These are phyloP conservation scores for Adansonia gregorii DNA, from an alignment of 441 rosid species.

Conservation along the genomic window DNA sequence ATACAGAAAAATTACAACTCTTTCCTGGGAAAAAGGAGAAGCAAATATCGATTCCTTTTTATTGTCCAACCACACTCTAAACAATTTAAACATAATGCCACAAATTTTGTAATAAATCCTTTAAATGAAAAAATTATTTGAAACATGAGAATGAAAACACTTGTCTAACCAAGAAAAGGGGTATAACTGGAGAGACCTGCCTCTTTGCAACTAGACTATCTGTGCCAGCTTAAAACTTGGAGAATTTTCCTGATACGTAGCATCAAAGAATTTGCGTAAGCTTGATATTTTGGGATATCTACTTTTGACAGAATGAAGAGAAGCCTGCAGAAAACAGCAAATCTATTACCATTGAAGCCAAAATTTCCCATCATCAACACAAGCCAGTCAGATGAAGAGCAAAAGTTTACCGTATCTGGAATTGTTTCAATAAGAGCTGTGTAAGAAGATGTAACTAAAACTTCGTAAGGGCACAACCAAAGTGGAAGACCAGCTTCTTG, in stretches of 20 bases:
- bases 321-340: constrained; percentile 63
- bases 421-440: constrained; percentile 99
- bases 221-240: constrained; percentile 94
- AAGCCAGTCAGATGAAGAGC: constrained; percentile 20
- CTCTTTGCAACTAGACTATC: constrained; percentile 49
- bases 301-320: constrained; percentile 97
- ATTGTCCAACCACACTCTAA: not conserved
- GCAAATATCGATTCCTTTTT: constrained; percentile 1
- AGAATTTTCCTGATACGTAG: constrained; percentile 84
- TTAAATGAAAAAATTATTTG: not conserved
- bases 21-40: not conserved
- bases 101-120: not conserved
- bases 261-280: constrained; percentile 86
- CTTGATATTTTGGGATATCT: constrained; percentile 86
- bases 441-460: constrained; percentile 92
- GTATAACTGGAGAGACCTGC: not conserved
- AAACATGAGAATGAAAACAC: not conserved
- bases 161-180: not conserved
- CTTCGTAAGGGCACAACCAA: constrained; percentile 97
- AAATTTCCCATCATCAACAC: not conserved
- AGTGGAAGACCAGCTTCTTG: constrained; percentile 99
- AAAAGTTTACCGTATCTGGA: constrained; percentile 76
- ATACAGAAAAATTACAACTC: not conserved
- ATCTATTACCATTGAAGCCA: constrained; percentile 17
- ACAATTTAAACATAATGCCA: not conserved